phyloP scores from a whole-genome alignment of 2,329 filamentous ascomycete species.

The Botrytis byssoidea region DNA sequence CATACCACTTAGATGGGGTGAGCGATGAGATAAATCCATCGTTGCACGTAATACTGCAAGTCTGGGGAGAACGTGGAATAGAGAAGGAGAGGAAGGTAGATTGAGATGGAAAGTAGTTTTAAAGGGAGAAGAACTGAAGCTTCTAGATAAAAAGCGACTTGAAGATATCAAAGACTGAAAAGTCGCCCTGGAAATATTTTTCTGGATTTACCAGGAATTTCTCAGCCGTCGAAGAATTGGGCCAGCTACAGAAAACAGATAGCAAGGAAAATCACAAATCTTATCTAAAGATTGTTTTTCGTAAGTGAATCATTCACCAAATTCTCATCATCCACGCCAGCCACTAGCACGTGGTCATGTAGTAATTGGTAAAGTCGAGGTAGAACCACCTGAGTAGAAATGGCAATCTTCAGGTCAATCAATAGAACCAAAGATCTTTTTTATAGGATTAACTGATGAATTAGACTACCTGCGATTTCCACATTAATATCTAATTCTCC shows the following conservation, averaged over 20 bases:
- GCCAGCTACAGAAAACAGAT: not conserved
- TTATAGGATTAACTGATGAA: not conserved
- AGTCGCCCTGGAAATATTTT: not conserved
- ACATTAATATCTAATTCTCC: not conserved
- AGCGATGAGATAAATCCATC: not conserved
- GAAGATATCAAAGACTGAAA: not conserved
- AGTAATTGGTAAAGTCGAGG: not conserved
- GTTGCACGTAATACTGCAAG: not conserved
- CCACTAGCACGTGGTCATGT: not conserved
- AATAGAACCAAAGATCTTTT: not conserved
- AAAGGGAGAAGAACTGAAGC: not conserved
- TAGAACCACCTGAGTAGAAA: not conserved
- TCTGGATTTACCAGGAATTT: not conserved
- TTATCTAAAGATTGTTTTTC: not conserved
- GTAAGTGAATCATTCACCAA: not conserved
- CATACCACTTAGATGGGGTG: not conserved
- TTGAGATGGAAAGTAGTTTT: not conserved
- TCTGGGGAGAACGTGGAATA: not conserved
- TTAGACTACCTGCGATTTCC: not conserved
- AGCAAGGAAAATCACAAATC: not conserved
- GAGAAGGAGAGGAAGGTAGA: not conserved
- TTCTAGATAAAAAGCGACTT: not conserved
- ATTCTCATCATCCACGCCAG: not conserved
- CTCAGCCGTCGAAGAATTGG: not conserved
- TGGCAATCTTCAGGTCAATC: not conserved